Percentiles rank a stretch among this genome's conserved stretches.
Conservation (phyloP, 768 basidiomycete species). For the Cystoderma amianthinum region DNA sequence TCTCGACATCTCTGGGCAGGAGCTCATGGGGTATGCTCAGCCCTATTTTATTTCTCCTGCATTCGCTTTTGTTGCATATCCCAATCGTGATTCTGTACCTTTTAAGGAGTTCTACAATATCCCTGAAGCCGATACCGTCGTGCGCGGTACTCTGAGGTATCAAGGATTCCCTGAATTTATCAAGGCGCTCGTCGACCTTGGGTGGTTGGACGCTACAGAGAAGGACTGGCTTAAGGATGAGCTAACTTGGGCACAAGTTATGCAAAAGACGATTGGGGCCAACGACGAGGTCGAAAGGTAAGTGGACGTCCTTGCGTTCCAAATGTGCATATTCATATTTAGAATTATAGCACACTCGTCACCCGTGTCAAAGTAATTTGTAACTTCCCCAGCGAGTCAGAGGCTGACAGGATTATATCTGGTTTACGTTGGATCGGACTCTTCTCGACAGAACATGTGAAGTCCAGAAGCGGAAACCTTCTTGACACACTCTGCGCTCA, state of each 20-base stretch:
- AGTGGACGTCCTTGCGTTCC: constrained; percentile 6
- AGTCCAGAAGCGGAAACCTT: constrained; percentile 63
- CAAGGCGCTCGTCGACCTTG: constrained; percentile 77
- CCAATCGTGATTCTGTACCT: constrained; percentile 89
- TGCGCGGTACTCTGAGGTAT: constrained; percentile 91
- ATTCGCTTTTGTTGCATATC: constrained; percentile 94
- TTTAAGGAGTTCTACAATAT: constrained; percentile 92
- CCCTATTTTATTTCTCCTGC: constrained; percentile 95
- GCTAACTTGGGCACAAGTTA: constrained; percentile 81
- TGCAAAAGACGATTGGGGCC: constrained; percentile 66
- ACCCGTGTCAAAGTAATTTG: constrained; percentile 63
- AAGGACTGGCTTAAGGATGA: constrained; percentile 75
- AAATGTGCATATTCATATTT: constrained; percentile 3
- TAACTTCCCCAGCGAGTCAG: constrained; percentile 64
- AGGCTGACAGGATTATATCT: constrained; percentile 74
- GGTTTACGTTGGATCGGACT: constrained; percentile 93
- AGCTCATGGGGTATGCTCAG: constrained; percentile 86
- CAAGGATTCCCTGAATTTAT: constrained; percentile 97
- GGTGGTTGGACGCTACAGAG: constrained; percentile 71
- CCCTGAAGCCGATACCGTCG: constrained; percentile 87
- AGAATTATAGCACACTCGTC: constrained; percentile 54
- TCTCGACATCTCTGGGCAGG: constrained; percentile 63
- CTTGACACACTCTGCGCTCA: constrained; percentile 91
- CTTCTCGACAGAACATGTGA: constrained; percentile 65
- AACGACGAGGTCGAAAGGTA: constrained; percentile 66